phyloP scores from a whole-genome alignment of 2,329 filamentous ascomycete genomes.

The Alternaria conjuncta region DNA sequence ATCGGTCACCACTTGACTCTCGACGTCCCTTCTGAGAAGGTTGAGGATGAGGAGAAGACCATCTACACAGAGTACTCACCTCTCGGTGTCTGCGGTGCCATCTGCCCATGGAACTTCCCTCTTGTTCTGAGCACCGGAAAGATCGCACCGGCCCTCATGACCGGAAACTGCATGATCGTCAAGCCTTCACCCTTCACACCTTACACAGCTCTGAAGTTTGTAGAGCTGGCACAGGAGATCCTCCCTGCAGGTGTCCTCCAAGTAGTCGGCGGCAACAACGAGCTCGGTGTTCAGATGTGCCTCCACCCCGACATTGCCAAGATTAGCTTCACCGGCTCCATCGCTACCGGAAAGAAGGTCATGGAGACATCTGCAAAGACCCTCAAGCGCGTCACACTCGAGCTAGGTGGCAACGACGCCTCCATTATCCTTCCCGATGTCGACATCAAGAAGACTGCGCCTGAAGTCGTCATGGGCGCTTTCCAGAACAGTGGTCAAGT shows the following conservation, averaged over 20 bases:
- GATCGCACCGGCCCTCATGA: conserved; percentile 63
- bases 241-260: conserved; percentile 70
- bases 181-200: conserved; percentile 66
- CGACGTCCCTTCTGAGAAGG: conserved; percentile 47
- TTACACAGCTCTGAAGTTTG: conserved; percentile 65
- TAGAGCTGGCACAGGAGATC: conserved; percentile 63
- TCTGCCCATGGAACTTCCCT: conserved; percentile 59
- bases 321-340: conserved; percentile 69
- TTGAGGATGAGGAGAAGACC: conserved; percentile 55
- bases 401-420: conserved; percentile 68
- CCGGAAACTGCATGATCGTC: conserved; percentile 63
- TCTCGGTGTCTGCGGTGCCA: conserved; percentile 54
- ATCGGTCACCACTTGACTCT: conserved; percentile 48
- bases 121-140: conserved; percentile 62
- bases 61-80: conserved; percentile 56
- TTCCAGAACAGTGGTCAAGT: conserved; percentile 65
- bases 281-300: conserved; percentile 65
- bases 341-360: conserved; percentile 66
- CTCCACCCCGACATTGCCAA: conserved; percentile 66
- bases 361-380: conserved; percentile 63
- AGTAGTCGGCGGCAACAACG: conserved; percentile 65
- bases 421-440: conserved; percentile 66
- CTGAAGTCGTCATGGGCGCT: conserved; percentile 58
- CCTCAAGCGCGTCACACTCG: conserved; percentile 66
- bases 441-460: conserved; percentile 59